phyloP scores from a whole-genome alignment of 257 asterid species.

The Marsdenia floribunda region DNA sequence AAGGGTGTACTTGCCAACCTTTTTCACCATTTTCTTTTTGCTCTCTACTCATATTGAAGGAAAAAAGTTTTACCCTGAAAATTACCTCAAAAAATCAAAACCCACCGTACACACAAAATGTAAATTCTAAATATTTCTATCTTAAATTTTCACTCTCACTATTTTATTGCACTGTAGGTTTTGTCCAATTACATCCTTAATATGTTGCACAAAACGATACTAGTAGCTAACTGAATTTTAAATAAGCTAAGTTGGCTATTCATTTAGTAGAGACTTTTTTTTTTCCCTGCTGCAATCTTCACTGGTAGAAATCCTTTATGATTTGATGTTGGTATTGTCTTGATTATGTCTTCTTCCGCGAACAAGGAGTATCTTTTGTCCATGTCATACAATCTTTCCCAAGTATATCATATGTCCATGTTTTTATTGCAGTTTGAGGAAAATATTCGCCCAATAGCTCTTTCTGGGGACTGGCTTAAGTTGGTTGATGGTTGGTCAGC shows the following conservation, averaged over 20 bases:
- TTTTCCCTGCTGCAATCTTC: not conserved
- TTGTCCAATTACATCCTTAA: not conserved
- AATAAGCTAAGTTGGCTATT: not conserved
- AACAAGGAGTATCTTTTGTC: not conserved
- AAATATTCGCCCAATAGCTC: slow-evolving; percentile 67
- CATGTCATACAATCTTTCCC: not conserved
- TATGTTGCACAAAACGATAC: not conserved
- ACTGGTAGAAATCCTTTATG: not conserved
- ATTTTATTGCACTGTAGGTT: no score
- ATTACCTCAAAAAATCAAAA: no score
- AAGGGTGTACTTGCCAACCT: not conserved
- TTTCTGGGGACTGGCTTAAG: slow-evolving; percentile 82
- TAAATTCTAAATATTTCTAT: no score
- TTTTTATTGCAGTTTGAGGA: slow-evolving; percentile 71
- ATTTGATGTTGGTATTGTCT: not conserved
- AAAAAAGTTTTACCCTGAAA: no score
- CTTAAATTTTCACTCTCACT: no score
- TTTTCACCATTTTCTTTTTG: no score
- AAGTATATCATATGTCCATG: not conserved
- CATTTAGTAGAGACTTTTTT: not conserved
- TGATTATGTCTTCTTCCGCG: not conserved
- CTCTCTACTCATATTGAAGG: no score
- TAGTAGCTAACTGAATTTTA: not conserved
- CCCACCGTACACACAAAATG: no score
- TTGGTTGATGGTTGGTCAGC: slow-evolving; percentile 70